Conservation (phyloP, 352 stramenopile genomes). For the Phytopythium cucurbitacearum region DNA sequence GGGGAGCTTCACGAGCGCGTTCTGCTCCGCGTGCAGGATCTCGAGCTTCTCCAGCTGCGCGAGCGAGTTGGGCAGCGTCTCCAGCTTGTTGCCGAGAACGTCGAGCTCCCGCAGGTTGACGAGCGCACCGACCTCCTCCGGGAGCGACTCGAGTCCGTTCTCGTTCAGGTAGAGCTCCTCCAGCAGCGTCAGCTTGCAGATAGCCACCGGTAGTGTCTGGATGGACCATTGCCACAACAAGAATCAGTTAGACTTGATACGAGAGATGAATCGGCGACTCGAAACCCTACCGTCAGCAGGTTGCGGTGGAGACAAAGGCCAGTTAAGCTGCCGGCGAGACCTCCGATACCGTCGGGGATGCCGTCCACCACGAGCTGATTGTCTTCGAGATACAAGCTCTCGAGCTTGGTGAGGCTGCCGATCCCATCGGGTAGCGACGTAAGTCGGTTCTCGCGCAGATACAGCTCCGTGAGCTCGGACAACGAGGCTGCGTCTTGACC, state of each 20-base stretch:
- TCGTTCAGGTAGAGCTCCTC: conserved; percentile 87
- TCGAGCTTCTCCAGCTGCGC: conserved; percentile 63
- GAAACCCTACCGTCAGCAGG: conserved; percentile 38
- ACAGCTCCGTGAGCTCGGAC: conserved; percentile 66
- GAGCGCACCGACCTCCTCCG: conserved; percentile 67
- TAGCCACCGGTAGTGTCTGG: conserved; percentile 51
- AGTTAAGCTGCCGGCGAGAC: conserved; percentile 37
- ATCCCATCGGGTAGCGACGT: conserved; percentile 43
- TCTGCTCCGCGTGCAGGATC: conserved; percentile 79
- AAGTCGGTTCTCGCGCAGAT: conserved; percentile 78
- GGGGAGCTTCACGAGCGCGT: conserved; percentile 68
- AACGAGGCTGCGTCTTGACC: conserved; percentile 17
- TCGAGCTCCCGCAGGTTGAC: conserved; percentile 76
- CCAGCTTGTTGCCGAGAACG: conserved; percentile 67
- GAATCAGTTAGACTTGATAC: neutral
- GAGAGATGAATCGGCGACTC: neutral
- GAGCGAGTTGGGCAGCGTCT: conserved; percentile 61
- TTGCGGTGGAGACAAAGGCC: conserved; percentile 85
- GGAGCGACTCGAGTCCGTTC: conserved; percentile 60
- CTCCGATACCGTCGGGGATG: conserved; percentile 47
- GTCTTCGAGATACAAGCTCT: conserved; percentile 85
- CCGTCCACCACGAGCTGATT: conserved; percentile 65
- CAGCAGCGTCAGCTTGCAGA: conserved; percentile 60
- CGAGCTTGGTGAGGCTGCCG: conserved; percentile 49
- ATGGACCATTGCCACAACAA: neutral